Evolutionary conservation across 2,329 filamentous ascomycete species (phyloP).

Genomic region (Venturia aucupariae): DNA sequence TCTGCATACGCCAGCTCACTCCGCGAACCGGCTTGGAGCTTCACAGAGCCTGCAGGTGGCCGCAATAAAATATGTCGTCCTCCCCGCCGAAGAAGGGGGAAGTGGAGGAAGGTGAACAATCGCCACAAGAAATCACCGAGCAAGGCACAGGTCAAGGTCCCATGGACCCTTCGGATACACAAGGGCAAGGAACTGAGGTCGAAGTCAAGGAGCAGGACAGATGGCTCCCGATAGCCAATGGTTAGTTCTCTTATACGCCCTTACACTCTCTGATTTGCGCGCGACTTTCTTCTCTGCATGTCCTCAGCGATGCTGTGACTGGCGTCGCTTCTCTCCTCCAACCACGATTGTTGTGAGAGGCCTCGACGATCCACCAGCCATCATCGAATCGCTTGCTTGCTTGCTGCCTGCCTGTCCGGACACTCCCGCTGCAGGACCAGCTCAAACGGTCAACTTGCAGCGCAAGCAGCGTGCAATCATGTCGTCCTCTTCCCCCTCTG

Average conservation of each 20-base stretch:
- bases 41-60: slow-evolving; percentile 35
- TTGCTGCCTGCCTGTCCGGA: slow-evolving; percentile 21
- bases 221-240: slow-evolving; percentile 99
- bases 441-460: slow-evolving; percentile 31
- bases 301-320: slow-evolving; percentile 31
- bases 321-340: slow-evolving; percentile 35
- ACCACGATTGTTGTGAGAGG: slow-evolving; percentile 7
- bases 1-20: slow-evolving; percentile 29
- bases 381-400: slow-evolving; percentile 26
- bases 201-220: slow-evolving; percentile 99
- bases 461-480: slow-evolving; percentile 33
- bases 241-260: slow-evolving; percentile 54
- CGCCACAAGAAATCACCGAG: slow-evolving; percentile 84
- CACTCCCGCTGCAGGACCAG: slow-evolving; percentile 11
- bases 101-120: slow-evolving; percentile 60
- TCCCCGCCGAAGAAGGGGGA: slow-evolving; percentile 77
- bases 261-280: slow-evolving; percentile 29
- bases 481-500: slow-evolving; percentile 35
- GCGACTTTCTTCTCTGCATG: slow-evolving; percentile 25
- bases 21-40: slow-evolving; percentile 28
- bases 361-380: slow-evolving; percentile 33
- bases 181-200: slow-evolving; percentile 78
- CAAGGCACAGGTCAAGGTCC: slow-evolving; percentile 41
- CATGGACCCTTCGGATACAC: slow-evolving; percentile 79
- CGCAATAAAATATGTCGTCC: slow-evolving; percentile 85